Evolutionary conservation across 176 grass and related monocot species (phyloP), one percentile per base, ranked within the genome.

Genomic region (Raddia distichophylla): DNA sequence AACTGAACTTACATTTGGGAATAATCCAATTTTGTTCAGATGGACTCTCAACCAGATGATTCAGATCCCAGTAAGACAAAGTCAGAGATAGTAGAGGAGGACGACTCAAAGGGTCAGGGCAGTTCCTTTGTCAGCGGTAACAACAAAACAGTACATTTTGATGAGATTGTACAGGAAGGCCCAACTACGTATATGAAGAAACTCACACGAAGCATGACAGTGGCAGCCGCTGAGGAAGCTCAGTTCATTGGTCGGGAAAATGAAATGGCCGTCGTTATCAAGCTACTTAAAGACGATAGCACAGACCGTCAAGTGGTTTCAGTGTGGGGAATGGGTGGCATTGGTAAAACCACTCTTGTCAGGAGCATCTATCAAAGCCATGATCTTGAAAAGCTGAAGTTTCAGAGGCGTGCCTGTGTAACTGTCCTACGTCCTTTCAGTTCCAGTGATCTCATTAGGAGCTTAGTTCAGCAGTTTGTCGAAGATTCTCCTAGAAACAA

Each of bases 311-410:
- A 44, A 9, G 79, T 71, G 5, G 49, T 71, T 2, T 32, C 65
- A 0, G 64, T 81, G 34, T 66, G 37, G 2, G 79, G 65, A 45
- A 47, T 71, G n/a, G 79, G 65, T 8, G 62, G 48, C 1, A 5
- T 67, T 10, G 77, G 62, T 0, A 80, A 71, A 54, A 81, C 65
- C 0, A 50, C 53, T 62, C 79, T 73, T 8, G 68, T 71, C 3
- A 63, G 19, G 15, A 60, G 67, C 1, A 22, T 82, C 53, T 82
- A 51, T 3, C 8, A 51, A 5, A 73, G 55, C 40, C 8, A 6
- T 4, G 33, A 61, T 12, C 19, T 82, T 7, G 37, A 52, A 19
- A 6, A 5, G 42, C 3, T 40, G 2, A 1, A 7, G 3, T 82
- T 73, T 43, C 2, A 63, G 1, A 47, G 6, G 35, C n/a, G 54